Base-by-base conservation (phyloP, 2,329 filamentous ascomycete species). In the Aotearoamyces nothofagi region DNA sequence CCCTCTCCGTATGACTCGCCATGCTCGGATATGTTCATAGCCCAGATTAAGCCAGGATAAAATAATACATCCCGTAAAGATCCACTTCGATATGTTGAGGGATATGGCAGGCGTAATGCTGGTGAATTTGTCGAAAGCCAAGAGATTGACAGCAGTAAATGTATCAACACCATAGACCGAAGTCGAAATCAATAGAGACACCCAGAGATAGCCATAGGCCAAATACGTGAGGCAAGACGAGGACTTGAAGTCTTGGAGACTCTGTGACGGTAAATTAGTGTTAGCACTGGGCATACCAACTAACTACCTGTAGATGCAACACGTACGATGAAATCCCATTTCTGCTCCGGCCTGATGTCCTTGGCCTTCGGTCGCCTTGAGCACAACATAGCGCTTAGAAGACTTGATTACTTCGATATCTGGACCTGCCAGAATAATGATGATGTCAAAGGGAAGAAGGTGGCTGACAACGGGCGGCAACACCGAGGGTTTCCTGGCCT, bases 1-100 rank as follows among this genome's bases (percentile, higher is more conserved):
- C 31, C 81, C 81, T 33, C 82, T 71, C 41, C 64, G 74, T 51
- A 96, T 92, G 28, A 92, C 81, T 25, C 77, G 73, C 36, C 78
- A 57, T 15, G 87, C 84, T 30, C 79, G 71, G 26, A 92, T 49
- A 58, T 81, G 83, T 53, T 92, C 80, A 45, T 78, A 90, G 10
- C 58, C 62, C 15, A 92, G 65, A 40, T 96, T 80, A 39, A 83
- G 58, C 51, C 87, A 86, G 7, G 86, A 96, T 19, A 90, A 63
- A 38, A 96, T 78, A 48, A 98, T 96, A 51, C 86, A 93, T 32
- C 72, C 69, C 15, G 82, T 78, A 51, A 96, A 98, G 50, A 98
- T 86, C 84, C 86, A 94, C 57, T 90, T 92, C 9, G 83, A 79
- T 30, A 87, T 68, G 27, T 70, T 58, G 46, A 92, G 72, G 3